A percentile compares a stretch with the other conserved stretches of the same genome.
Conservation (phyloP, 2,329 filamentous ascomycete species). For the Aspergillus caelatus region DNA sequence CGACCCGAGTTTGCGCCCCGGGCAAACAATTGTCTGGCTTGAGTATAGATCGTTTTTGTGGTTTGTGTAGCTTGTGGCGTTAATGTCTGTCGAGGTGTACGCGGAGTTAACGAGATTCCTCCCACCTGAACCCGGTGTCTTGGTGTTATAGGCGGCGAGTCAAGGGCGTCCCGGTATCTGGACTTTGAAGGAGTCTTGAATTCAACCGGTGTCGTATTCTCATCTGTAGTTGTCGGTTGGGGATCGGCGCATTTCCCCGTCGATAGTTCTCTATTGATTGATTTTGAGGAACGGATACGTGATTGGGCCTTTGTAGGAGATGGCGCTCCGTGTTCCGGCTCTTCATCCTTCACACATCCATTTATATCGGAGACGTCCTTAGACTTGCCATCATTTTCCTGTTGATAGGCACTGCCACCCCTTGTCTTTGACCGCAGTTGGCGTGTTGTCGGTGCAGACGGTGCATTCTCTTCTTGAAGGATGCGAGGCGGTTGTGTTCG, state of each 20-base stretch:
- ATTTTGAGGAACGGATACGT: conserved; percentile 45
- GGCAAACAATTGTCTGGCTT: conserved; percentile 83
- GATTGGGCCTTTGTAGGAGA: conserved; percentile 53
- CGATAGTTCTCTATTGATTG: conserved; percentile 35
- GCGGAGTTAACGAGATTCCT: conserved; percentile 73
- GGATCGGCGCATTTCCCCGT: neutral
- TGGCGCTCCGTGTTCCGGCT: conserved; percentile 44
- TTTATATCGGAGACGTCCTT: conserved; percentile 33
- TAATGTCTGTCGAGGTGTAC: conserved; percentile 75
- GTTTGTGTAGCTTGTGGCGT: conserved; percentile 56
- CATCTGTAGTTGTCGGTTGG: conserved; percentile 39
- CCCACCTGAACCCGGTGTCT: conserved; percentile 79
- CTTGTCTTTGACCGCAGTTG: conserved; percentile 43
- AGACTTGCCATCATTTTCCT: conserved; percentile 30
- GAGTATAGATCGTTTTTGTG: conserved; percentile 78
- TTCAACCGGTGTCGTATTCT: conserved; percentile 43
- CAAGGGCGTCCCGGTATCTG: conserved; percentile 73
- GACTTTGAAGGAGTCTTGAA: conserved; percentile 57
- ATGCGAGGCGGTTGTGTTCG: conserved; percentile 48
- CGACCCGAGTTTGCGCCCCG: conserved; percentile 74
- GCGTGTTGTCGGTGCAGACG: conserved; percentile 29
- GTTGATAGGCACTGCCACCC: conserved; percentile 24
- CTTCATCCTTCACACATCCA: conserved; percentile 53
- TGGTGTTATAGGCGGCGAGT: conserved; percentile 73
- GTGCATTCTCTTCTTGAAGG: conserved; percentile 35